Conservation (phyloP, 495 filamentous ascomycete genomes). For the Pyrenopolyporus hunteri region DNA sequence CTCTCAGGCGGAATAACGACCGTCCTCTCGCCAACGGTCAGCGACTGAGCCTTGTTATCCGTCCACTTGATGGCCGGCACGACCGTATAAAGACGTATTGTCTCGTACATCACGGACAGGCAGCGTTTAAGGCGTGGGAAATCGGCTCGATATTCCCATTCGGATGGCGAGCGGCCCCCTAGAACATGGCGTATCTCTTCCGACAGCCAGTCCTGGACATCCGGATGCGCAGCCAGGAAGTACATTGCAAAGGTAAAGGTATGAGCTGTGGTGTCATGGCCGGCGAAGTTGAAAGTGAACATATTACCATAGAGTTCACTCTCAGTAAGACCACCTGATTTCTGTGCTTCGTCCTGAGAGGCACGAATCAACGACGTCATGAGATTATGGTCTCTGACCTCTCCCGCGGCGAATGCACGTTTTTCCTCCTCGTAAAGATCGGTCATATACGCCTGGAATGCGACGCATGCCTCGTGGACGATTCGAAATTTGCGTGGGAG, state of each 20-base stretch:
- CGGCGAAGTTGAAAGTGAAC: conserved; percentile 61
- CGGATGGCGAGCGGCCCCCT: conserved; percentile 30
- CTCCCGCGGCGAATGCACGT: conserved; percentile 14
- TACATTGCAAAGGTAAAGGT: conserved; percentile 56
- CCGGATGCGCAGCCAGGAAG: conserved; percentile 54
- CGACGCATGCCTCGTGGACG: conserved; percentile 37
- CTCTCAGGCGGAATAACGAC: conserved; percentile 28
- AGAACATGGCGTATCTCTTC: conserved; percentile 34
- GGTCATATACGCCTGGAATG: conserved; percentile 41
- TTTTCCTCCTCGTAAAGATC: conserved; percentile 31
- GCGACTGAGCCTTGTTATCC: conserved; percentile 24
- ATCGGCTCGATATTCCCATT: conserved; percentile 49
- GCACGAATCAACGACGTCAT: conserved; percentile 11
- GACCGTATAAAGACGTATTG: conserved; percentile 57
- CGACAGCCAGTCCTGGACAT: conserved; percentile 51
- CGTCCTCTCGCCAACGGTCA: conserved; percentile 23
- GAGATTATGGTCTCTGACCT: conserved; percentile 26
- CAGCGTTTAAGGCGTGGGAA: conserved; percentile 54
- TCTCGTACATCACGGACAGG: conserved; percentile 58
- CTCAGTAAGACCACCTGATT: conserved; percentile 14
- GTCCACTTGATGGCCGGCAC: conserved; percentile 52
- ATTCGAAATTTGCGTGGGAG: too few species aligned
- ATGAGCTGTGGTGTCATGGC: conserved; percentile 62
- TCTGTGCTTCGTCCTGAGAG: conserved; percentile 35
- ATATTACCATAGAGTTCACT: conserved; percentile 57